Percentiles rank a stretch among this genome's conserved stretches.
Conservation (phyloP, 768 basidiomycete genomes). For the Exsudoporus frostii region DNA sequence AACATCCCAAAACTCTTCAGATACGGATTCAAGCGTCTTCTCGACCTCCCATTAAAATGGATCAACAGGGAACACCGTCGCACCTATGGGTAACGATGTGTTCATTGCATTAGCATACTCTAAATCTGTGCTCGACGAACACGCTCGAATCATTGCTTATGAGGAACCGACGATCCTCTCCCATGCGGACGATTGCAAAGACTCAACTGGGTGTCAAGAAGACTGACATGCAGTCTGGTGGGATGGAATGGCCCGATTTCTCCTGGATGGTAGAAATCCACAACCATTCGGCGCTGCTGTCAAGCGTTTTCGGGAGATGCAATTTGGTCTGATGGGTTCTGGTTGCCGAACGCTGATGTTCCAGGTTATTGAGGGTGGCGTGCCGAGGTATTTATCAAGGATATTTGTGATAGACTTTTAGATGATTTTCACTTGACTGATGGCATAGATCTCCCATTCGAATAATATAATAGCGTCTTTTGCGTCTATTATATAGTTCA, state of each 20-base stretch:
- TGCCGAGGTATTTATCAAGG: too few species aligned
- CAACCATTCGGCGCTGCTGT: conserved; percentile 8
- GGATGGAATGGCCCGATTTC: conserved; percentile 18
- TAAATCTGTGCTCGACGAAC: neutral
- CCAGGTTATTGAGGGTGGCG: too few species aligned
- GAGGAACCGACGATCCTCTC: neutral
- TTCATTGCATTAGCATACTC: neutral
- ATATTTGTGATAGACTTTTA: too few species aligned
- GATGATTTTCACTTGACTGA: too few species aligned
- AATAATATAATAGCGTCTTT: too few species aligned
- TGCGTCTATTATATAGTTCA: too few species aligned
- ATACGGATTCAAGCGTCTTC: neutral
- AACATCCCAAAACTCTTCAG: neutral
- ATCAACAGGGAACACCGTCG: neutral
- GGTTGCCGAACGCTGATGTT: conserved; percentile 10
- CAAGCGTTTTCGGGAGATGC: conserved; percentile 4
- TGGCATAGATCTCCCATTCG: too few species aligned
- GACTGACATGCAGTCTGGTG: conserved; percentile 2
- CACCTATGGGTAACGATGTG: neutral
- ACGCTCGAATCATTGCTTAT: too few species aligned
- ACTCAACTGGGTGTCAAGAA: neutral
- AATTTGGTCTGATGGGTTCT: conserved; percentile 15
- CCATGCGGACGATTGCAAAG: neutral
- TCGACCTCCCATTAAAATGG: neutral
- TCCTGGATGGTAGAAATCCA: conserved; percentile 18